phyloP scores from a whole-genome alignment of 2,329 filamentous ascomycete genomes.

The Neofusicoccum parvum region DNA sequence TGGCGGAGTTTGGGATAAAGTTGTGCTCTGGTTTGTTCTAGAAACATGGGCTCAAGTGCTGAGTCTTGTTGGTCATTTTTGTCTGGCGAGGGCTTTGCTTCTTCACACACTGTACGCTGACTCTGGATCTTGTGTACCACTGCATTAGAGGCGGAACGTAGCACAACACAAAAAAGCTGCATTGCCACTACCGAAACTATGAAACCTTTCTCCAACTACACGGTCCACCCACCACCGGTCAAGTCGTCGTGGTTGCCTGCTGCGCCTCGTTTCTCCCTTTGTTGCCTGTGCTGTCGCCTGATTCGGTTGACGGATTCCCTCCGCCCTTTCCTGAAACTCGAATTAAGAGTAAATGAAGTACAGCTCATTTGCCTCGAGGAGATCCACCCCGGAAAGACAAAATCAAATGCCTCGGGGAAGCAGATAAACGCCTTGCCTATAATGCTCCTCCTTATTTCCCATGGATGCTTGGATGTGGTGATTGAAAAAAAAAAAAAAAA shows the following conservation, averaged over 20 bases:
- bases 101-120: not conserved
- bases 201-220: not conserved
- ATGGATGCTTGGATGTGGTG: not conserved
- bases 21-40: constrained; percentile 11
- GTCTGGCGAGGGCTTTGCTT: not conserved
- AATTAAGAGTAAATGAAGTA: not conserved
- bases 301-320: not conserved
- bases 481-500: not conserved
- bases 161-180: not conserved
- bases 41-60: constrained; percentile 17
- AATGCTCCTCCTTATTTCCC: no score
- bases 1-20: constrained; percentile 2
- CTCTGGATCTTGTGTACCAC: not conserved
- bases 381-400: no score
- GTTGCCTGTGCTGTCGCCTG: not conserved
- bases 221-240: not conserved
- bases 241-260: not conserved
- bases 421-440: not conserved
- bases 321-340: not conserved
- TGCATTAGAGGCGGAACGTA: constrained; percentile 12
- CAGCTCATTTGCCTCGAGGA: not conserved
- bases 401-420: not conserved
- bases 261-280: not conserved
- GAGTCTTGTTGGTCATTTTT: constrained; percentile 9
- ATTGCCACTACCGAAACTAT: not conserved